These are phyloP conservation scores for Bidens hawaiensis DNA, from an alignment of 140 eudicot species.

Conservation along the genomic window DNA sequence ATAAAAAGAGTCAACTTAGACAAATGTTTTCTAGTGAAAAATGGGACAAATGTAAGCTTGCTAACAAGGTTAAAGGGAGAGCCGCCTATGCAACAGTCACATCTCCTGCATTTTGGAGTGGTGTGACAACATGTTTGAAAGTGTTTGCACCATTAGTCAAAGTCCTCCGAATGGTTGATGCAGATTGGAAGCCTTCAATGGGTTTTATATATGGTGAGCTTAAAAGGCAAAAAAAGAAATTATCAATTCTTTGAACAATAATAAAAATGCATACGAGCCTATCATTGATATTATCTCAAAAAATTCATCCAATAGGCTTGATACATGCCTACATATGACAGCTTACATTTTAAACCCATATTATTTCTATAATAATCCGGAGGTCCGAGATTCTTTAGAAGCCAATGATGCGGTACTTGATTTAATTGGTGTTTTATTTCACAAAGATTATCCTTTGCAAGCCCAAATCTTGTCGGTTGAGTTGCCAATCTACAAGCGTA, in stretches of 20 bases:
- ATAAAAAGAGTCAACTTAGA: neutral
- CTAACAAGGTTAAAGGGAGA: neutral
- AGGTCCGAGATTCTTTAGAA: neutral
- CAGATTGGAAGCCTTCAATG: conserved; percentile 5
- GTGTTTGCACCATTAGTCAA: neutral
- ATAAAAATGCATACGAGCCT: neutral
- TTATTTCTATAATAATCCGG: conserved; percentile 1
- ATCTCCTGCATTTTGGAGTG: neutral
- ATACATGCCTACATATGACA: conserved; percentile 5
- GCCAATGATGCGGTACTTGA: neutral
- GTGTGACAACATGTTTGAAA: conserved; percentile 2
- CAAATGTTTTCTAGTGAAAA: neutral
- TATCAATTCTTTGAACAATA: neutral
- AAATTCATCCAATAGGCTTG: neutral
- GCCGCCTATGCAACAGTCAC: neutral
- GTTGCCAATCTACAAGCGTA: conserved; percentile 1
- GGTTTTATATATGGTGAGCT: conserved; percentile 7
- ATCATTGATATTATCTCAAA: neutral
- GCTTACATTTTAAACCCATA: conserved; percentile 3
- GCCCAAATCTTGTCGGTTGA: neutral
- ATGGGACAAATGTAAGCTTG: neutral
- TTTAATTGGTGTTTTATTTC: neutral
- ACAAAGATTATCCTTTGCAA: neutral
- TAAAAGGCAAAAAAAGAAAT: neutral
- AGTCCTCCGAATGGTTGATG: neutral